A percentile compares a stretch with the other conserved stretches of the same genome.
These are phyloP conservation scores for Sclerotinia subarctica DNA, from an alignment of 2,329 filamentous ascomycete species.

Conservation along the genomic window DNA sequence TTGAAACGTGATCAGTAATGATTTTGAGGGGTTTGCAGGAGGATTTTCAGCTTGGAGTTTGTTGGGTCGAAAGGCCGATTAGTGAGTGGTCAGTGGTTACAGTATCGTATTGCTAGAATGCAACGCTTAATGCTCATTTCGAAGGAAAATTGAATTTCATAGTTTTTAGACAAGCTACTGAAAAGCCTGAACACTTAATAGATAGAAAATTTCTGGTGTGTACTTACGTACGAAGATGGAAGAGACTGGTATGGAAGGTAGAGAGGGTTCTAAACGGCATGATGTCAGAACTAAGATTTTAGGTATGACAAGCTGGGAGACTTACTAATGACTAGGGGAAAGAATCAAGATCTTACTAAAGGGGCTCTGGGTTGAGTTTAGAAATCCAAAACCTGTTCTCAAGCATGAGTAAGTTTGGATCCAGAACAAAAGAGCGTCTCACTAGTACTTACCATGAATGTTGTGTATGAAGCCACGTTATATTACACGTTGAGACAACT, in stretches of 20 bases:
- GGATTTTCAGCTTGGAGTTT: too few relatives aligned
- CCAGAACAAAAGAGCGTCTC: not conserved
- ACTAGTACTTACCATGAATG: not conserved
- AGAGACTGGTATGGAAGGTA: not conserved
- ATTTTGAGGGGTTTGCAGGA: not conserved
- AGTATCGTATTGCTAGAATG: too few relatives aligned
- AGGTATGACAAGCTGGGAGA: not conserved
- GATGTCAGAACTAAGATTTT: not conserved
- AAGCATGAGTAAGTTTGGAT: not conserved
- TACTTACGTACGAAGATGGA: not conserved
- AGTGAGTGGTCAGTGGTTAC: too few relatives aligned
- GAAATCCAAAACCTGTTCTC: not conserved
- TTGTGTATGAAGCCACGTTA: not conserved
- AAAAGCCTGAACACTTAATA: not conserved
- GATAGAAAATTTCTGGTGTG: not conserved
- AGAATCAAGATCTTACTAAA: not conserved
- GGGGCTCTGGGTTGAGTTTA: not conserved
- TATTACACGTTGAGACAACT: not conserved
- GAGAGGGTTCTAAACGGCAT: not conserved
- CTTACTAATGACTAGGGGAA: not conserved
- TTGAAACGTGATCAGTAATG: not conserved
- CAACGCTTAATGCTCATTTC: too few relatives aligned
- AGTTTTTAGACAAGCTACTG: not conserved
- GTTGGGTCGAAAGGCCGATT: too few relatives aligned
- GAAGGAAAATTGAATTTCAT: too few relatives aligned